phyloP scores from a whole-genome alignment of 805 yeast genomes.

The Candida insectorum region DNA sequence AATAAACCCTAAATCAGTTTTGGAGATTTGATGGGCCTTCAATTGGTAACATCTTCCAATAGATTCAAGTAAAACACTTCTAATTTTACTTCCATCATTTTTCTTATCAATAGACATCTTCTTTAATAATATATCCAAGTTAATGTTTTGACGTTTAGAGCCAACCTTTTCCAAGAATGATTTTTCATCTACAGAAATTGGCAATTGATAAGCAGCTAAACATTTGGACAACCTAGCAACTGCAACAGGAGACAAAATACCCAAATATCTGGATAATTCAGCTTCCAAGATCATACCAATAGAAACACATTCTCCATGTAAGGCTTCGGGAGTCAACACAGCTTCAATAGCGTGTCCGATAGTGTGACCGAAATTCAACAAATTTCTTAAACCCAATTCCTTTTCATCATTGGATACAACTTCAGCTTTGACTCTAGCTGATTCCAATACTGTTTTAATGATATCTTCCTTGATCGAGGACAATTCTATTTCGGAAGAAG shows the following conservation, averaged over 20 bases:
- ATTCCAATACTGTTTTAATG: slow-evolving; percentile 74
- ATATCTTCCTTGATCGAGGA: slow-evolving; percentile 69
- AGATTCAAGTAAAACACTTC: slow-evolving; percentile 74
- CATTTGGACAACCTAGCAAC: slow-evolving; percentile 87
- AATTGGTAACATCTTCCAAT: slow-evolving; percentile 90
- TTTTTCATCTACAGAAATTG: slow-evolving; percentile 73
- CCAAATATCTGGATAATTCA: slow-evolving; percentile 88
- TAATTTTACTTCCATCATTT: slow-evolving; percentile 88
- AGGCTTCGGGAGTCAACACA: slow-evolving; percentile 90
- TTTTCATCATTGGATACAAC: slow-evolving; percentile 94
- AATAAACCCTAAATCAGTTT: slow-evolving; percentile 75
- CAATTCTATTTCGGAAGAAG: slow-evolving; percentile 45
- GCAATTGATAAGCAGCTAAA: slow-evolving; percentile 81
- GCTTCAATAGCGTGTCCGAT: slow-evolving; percentile 99
- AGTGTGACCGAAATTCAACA: slow-evolving; percentile 93
- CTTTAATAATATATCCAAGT: slow-evolving; percentile 68
- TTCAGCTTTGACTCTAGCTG: slow-evolving; percentile 86
- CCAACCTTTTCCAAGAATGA: slow-evolving; percentile 64
- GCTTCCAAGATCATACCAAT: slow-evolving; percentile 94
- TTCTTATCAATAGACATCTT: slow-evolving; percentile 97
- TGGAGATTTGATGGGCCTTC: slow-evolving; percentile 80
- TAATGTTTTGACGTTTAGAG: slow-evolving; percentile 56
- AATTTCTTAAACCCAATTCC: slow-evolving; percentile 89
- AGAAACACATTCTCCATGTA: slow-evolving; percentile 99
- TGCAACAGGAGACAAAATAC: slow-evolving; percentile 85